phyloP scores from a whole-genome alignment of 31 red algal genomes.

The Odonthalia washingtoniensis region DNA sequence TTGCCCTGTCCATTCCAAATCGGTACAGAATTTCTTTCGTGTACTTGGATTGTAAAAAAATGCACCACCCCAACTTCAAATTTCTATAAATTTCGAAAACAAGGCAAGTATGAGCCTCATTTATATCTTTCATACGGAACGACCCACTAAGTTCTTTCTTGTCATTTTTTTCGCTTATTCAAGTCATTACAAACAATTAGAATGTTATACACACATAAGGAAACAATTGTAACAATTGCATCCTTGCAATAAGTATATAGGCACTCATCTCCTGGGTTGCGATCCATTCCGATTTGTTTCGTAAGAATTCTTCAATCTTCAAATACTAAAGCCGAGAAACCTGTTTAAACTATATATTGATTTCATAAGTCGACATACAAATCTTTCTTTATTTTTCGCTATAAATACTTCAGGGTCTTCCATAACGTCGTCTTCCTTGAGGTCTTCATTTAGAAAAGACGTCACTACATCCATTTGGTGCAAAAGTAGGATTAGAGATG shows the following conservation, averaged over 20 bases:
- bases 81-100: slow-evolving; percentile 33
- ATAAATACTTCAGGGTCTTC: slow-evolving; percentile 38
- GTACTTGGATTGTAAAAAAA: slow-evolving; percentile 4
- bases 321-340: neutral
- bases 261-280: neutral
- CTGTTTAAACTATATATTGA: slow-evolving; percentile 40
- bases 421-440: slow-evolving; percentile 43
- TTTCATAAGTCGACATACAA: slow-evolving; percentile 23
- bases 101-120: neutral
- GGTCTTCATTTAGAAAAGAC: slow-evolving; percentile 40
- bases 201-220: slow-evolving; percentile 41
- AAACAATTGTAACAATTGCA: neutral
- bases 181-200: neutral
- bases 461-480: slow-evolving; percentile 43
- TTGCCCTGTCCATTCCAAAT: slow-evolving; percentile 1
- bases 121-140: slow-evolving; percentile 20
- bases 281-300: neutral
- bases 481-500: neutral
- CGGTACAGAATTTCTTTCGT: neutral
- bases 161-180: neutral
- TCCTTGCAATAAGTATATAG: neutral
- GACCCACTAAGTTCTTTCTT: slow-evolving; percentile 7
- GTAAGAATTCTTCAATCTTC: neutral
- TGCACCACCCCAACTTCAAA: slow-evolving; percentile 2
- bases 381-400: neutral